Evolutionary conservation across 371 early-diverging fungal genomes (phyloP).

Genomic region (Thermomucor indicae-seudaticae): DNA sequence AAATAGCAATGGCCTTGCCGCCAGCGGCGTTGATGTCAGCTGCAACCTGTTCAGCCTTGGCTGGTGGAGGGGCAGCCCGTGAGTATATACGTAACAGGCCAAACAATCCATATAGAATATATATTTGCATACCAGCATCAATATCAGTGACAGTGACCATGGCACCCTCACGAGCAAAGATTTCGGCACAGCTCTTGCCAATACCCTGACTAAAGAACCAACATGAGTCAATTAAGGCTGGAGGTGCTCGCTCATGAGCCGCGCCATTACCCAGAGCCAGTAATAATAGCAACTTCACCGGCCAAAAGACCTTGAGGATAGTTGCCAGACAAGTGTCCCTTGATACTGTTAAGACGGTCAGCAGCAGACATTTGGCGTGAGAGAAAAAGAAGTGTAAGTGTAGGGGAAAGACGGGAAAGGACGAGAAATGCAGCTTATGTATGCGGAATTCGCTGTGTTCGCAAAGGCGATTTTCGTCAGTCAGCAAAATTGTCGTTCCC

Average conservation of each 20-base stretch:
- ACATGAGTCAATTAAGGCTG: background rate
- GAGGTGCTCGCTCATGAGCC: background rate
- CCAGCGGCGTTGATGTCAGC: conserved; percentile 57
- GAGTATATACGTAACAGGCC: background rate
- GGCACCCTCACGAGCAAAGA: conserved; percentile 81
- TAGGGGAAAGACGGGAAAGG: background rate
- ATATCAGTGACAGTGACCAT: conserved; percentile 71
- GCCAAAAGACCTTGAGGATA: conserved; percentile 61
- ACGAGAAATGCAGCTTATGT: too few species aligned
- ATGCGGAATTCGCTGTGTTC: too few species aligned
- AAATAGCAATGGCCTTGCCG: conserved; percentile 56
- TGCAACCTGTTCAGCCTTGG: conserved; percentile 56
- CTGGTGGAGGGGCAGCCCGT: conserved; percentile 11
- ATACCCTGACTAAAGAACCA: conserved; percentile 62
- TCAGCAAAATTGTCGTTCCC: too few species aligned
- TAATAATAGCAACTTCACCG: conserved; percentile 78
- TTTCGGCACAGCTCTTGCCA: conserved; percentile 68
- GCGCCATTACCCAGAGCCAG: conserved; percentile 74
- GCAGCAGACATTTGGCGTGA: conserved; percentile 38
- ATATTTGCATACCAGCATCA: conserved; percentile 27
- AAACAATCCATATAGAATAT: background rate
- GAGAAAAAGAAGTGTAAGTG: background rate
- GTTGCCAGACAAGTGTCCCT: conserved; percentile 46
- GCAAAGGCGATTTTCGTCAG: too few species aligned
- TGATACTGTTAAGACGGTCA: conserved; percentile 44